Evolutionary conservation across 306 rosid genomes (phyloP).

Genomic region (Boehmeria nivea): DNA sequence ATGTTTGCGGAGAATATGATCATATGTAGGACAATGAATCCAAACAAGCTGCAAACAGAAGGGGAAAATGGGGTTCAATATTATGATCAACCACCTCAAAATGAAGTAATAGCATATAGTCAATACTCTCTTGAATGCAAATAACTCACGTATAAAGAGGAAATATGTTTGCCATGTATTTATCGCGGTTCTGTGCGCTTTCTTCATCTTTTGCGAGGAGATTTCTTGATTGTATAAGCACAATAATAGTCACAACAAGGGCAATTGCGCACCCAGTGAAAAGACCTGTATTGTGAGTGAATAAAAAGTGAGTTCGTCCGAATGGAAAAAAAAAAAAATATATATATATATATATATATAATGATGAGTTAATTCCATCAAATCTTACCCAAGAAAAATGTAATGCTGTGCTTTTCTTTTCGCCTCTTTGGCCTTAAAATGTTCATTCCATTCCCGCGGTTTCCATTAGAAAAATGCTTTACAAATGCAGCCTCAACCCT

Average conservation of each 20-base stretch:
- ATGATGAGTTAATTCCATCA: background rate
- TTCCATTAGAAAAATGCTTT: conserved; percentile 52
- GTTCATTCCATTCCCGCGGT: conserved; percentile 43
- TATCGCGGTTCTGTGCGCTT: conserved; percentile 18
- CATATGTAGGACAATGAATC: conserved; percentile 58
- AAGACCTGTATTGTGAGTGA: conserved; percentile 31
- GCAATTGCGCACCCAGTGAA: conserved; percentile 49
- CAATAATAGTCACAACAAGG: conserved; percentile 40
- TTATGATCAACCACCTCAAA: too few species aligned
- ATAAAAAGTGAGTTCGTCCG: background rate
- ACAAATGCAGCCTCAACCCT: conserved; percentile 58
- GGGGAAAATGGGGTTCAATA: too few species aligned
- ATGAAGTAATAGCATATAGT: too few species aligned
- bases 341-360: background rate
- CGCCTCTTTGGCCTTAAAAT: conserved; percentile 40
- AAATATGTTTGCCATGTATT: conserved; percentile 57
- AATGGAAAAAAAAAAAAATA: background rate
- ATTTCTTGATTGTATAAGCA: conserved; percentile 51
- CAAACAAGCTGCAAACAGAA: conserved; percentile 54
- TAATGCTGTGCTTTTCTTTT: conserved; percentile 47
- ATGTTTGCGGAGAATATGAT: conserved; percentile 40
- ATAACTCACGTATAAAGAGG: conserved; percentile 67
- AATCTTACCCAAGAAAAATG: conserved; percentile 41
- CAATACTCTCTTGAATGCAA: background rate
- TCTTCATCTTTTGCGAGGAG: conserved; percentile 22